These are phyloP conservation scores for Diutina pseudorugosa DNA, from an alignment of 1,139 yeast species.

Conservation along the genomic window DNA sequence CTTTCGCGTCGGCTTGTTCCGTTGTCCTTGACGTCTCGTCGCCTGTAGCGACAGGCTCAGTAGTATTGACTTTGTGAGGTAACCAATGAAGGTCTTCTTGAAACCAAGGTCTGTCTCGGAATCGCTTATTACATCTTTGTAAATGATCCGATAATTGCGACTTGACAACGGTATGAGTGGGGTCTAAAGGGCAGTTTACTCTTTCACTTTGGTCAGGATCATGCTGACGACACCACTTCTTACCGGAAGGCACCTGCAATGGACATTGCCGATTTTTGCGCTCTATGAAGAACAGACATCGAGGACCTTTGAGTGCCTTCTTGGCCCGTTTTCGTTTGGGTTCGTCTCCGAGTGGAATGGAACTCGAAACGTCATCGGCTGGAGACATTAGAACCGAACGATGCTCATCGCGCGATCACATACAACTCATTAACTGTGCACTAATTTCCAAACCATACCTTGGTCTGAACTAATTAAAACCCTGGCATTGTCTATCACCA, in stretches of 20 bases:
- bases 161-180: conserved; percentile 61
- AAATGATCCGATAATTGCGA: conserved; percentile 45
- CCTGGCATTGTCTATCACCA: neutral
- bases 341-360: neutral
- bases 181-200: conserved; percentile 69
- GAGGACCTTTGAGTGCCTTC: conserved; percentile 9
- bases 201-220: conserved; percentile 20
- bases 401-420: neutral
- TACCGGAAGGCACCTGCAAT: conserved; percentile 42
- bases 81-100: conserved; percentile 23
- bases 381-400: neutral
- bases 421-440: no score
- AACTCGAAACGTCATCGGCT: neutral
- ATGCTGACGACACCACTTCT: conserved; percentile 56
- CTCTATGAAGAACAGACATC: conserved; percentile 36
- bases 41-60: neutral
- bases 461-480: neutral
- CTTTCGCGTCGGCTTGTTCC: neutral
- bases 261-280: conserved; percentile 46
- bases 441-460: neutral
- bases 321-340: neutral
- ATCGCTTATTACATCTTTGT: conserved; percentile 44
- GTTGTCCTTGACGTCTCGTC: neutral
- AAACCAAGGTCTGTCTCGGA: conserved; percentile 32
- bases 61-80: neutral